These are phyloP conservation scores for Tylopilus sp. DNA, from an alignment of 768 basidiomycete genomes.

Conservation along the genomic window DNA sequence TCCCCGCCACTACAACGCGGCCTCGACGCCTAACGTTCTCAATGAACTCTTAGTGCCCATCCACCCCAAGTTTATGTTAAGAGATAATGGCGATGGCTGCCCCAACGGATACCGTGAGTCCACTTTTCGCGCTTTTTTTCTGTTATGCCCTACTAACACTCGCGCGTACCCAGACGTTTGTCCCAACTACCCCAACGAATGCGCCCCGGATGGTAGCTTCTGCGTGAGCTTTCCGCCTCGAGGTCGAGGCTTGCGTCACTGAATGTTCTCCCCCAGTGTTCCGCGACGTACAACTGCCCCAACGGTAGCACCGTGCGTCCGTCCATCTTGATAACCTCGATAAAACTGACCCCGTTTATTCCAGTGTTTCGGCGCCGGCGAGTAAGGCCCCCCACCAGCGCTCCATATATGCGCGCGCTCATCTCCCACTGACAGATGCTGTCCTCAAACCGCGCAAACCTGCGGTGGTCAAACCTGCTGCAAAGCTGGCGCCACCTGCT, in stretches of 20 bases:
- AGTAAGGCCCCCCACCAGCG: background rate
- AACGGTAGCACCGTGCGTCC: slow-evolving; percentile 13
- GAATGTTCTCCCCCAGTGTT: slow-evolving; percentile 12
- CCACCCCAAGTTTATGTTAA: slow-evolving; percentile 5
- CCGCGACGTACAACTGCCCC: slow-evolving; percentile 5
- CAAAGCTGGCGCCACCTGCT: slow-evolving; percentile 7
- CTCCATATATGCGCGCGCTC: background rate
- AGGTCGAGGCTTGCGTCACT: background rate
- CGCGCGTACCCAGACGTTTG: slow-evolving; percentile 13
- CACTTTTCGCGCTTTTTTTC: background rate
- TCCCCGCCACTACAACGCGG: slow-evolving; percentile 3
- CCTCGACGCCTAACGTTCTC: background rate
- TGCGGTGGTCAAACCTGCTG: slow-evolving; percentile 17
- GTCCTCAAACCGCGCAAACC: slow-evolving; percentile 10
- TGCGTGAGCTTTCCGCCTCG: slow-evolving; percentile 13
- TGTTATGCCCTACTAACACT: background rate
- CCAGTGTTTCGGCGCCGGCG: slow-evolving; percentile 8
- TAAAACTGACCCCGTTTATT: background rate
- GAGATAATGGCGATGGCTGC: slow-evolving; percentile 10
- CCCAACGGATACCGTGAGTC: slow-evolving; percentile 14
- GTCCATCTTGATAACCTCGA: background rate
- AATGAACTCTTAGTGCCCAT: slow-evolving; percentile 11
- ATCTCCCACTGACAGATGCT: slow-evolving; percentile 12
- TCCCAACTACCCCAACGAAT: slow-evolving; percentile 14
- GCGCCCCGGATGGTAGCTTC: slow-evolving; percentile 15